These are phyloP conservation scores for Begonia fuchsioides DNA, from an alignment of 306 rosid genomes.

Conservation along the genomic window DNA sequence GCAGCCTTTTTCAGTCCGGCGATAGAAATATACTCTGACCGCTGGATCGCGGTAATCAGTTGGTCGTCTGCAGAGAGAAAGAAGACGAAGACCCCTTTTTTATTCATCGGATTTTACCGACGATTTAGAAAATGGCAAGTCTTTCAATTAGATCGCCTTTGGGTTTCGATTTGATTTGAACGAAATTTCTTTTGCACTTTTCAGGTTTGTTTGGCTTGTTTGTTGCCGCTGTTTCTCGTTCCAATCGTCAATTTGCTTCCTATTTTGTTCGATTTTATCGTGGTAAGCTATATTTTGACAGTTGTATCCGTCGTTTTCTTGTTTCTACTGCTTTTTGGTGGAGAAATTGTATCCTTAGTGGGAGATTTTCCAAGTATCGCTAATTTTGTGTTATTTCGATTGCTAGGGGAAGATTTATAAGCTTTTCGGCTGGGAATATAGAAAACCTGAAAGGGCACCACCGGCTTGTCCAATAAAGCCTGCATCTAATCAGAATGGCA, in stretches of 20 bases:
- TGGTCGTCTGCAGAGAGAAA: no score
- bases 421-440: constrained; percentile 73
- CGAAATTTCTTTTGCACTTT: not conserved
- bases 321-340: not conserved
- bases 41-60: no score
- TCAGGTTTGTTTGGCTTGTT: constrained; percentile 39
- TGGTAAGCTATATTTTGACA: constrained; percentile 9
- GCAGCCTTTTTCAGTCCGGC: no score
- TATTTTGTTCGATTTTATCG: constrained; percentile 21
- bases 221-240: constrained; percentile 37
- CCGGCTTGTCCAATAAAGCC: constrained; percentile 77
- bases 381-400: not conserved
- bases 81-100: not conserved
- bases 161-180: not conserved
- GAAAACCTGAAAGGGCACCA: constrained; percentile 56
- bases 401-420: constrained; percentile 51
- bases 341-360: not conserved
- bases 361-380: no score
- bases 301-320: not conserved
- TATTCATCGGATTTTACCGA: not conserved
- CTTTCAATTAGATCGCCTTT: not conserved
- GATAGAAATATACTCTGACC: no score
- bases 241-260: constrained; percentile 40
- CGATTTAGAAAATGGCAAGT: constrained; percentile 11
- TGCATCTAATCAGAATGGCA: constrained; percentile 17